Evolutionary conservation across 805 yeast genomes (phyloP), one percentile per base, ranked within the genome.

Genomic region (Saturnispora dispora): DNA sequence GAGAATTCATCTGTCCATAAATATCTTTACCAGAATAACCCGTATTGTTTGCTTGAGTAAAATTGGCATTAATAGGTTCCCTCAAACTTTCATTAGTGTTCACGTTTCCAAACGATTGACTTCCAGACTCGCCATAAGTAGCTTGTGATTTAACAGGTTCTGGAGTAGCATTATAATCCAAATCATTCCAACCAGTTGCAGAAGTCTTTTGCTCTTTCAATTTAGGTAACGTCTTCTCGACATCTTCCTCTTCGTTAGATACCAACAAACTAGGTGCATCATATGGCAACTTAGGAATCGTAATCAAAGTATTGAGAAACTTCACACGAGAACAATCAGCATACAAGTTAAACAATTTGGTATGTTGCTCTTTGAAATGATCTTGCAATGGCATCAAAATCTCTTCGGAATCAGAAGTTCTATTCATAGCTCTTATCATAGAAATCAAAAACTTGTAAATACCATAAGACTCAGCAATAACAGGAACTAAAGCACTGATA

Each of bases 401-500:
- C 5, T 84, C 96, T 20, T 78, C 85, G 30, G 80, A 82, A 52
- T 83, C 81, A 55, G 85, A 77, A 59, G 87, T 75, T 59, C 79
- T 79, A 61, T 85, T 79, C 80, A 91, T 75, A 0, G 95, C 97
- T 57, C 96, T 78, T 53, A 91, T 71, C 98, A 91, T 90, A 9
- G 95, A 83, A 2, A 88, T 85, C 52, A 85, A 71, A 60, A 91
- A 91, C 66, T 88, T 86, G 68, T 89, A 88, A 52, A 91, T 88
- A 44, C 98, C 98, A 62, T 88, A 90, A 2, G 95, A 79, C 66
- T 91, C 99, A 6, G 91, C 78, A 49, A 91, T 88, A 67, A 90
- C 73, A 2, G 97, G 97, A 36, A 91, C 93, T 57, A 91, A 71
- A 0, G 96, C 88, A 55, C 93, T 79, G 17, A 88, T 84, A 56